Evolutionary conservation across 169 alveolate species (phyloP).

Genomic region (Cryptosporidium bovis): DNA sequence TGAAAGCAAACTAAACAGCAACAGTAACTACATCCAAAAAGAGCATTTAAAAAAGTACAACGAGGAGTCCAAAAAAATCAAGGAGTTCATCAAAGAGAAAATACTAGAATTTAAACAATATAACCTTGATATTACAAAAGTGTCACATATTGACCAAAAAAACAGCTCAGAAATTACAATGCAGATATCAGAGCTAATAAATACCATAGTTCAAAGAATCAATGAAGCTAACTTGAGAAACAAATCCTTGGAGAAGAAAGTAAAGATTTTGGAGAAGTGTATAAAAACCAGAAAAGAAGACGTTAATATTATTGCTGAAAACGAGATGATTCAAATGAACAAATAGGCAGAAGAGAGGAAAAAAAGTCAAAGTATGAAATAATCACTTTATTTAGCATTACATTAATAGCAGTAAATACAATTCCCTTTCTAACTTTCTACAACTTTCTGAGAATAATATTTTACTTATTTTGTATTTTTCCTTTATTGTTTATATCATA

Average conservation of each 20-base stretch:
- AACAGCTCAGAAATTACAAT: neutral
- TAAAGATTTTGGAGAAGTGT: constrained; percentile 32
- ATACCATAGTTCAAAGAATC: constrained; percentile 12
- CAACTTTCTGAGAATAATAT: too few species aligned
- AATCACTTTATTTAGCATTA: constrained; percentile 36
- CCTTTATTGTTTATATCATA: neutral
- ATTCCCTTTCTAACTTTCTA: constrained; percentile 54
- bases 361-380: neutral
- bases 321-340: neutral
- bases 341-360: neutral
- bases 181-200: neutral
- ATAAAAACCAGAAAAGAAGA: constrained; percentile 61
- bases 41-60: neutral
- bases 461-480: too few species aligned
- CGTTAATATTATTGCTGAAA: constrained; percentile 7
- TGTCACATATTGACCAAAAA: neutral
- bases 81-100: neutral
- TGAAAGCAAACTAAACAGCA: neutral
- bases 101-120: neutral
- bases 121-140: neutral
- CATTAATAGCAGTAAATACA: constrained; percentile 69
- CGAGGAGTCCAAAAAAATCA: neutral
- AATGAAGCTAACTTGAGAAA: constrained; percentile 5
- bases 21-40: neutral
- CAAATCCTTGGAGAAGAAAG: constrained; percentile 26